phyloP scores from a whole-genome alignment of 805 yeast genomes.

The Wickerhamiella bombiphila region DNA sequence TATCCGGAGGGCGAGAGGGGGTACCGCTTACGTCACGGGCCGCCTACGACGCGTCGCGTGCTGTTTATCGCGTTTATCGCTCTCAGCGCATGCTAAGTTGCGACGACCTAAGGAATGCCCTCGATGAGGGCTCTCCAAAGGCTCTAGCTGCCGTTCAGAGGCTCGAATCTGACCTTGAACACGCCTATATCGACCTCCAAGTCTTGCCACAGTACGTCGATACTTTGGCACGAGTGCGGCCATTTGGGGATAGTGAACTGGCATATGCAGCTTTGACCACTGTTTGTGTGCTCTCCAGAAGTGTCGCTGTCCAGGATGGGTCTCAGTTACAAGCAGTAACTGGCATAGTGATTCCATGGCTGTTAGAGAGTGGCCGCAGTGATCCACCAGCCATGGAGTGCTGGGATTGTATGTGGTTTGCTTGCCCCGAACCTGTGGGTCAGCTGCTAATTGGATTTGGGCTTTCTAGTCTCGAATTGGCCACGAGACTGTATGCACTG shows the following conservation, averaged over 20 bases:
- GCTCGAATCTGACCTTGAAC: no score
- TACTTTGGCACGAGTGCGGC: slow-evolving; percentile 15
- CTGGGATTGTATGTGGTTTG: slow-evolving; percentile 24
- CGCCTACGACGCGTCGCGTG: no score
- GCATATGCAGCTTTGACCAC: slow-evolving; percentile 30
- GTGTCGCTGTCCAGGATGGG: not conserved
- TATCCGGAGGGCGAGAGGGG: no score
- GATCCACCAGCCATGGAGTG: slow-evolving; percentile 9
- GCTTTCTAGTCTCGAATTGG: slow-evolving; percentile 16
- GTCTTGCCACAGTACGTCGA: slow-evolving; percentile 16
- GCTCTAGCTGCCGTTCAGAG: no score
- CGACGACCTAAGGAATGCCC: no score
- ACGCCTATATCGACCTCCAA: slow-evolving; percentile 9
- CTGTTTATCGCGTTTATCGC: no score
- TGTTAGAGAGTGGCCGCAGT: slow-evolving; percentile 18
- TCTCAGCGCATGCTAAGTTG: no score
- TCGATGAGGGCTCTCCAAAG: no score
- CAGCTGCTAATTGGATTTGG: slow-evolving; percentile 21
- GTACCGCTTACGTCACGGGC: no score
- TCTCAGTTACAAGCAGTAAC: slow-evolving; percentile 14
- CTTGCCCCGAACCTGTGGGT: slow-evolving; percentile 24
- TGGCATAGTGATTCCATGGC: slow-evolving; percentile 22
- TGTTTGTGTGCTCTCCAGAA: slow-evolving; percentile 29
- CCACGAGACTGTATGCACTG: slow-evolving; percentile 18
- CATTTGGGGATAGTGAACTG: no score